Evolutionary conservation across 1,139 yeast genomes (phyloP).

Genomic region (Pneumocystis murina): DNA sequence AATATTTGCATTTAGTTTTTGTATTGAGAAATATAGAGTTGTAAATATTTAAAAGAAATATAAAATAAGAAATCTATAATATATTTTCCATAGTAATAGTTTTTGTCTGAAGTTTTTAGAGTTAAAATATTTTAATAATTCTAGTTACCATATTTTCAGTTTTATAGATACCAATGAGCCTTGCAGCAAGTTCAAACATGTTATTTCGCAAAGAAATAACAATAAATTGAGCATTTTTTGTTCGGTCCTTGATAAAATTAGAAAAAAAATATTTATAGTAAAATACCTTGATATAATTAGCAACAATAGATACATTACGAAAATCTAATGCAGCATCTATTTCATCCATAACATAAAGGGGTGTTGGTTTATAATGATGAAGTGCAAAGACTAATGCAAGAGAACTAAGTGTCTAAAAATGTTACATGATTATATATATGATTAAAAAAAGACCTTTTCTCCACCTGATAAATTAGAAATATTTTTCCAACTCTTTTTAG

Average conservation of each 20-base stretch:
- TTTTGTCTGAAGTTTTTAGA: conserved; percentile 11
- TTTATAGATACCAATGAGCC: conserved; percentile 88
- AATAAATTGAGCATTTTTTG: conserved; percentile 90
- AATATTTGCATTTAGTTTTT: too few species aligned
- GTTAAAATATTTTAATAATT: background rate
- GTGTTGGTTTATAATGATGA: conserved; percentile 93
- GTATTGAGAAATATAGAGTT: too few species aligned
- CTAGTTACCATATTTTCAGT: conserved; percentile 51
- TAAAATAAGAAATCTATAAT: background rate
- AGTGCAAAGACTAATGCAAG: conserved; percentile 91
- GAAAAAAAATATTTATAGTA: background rate
- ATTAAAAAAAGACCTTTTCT: conserved; percentile 38
- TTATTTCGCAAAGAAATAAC: conserved; percentile 90
- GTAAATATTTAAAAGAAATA: too few species aligned
- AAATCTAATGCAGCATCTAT: conserved; percentile 98
- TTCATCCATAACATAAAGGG: conserved; percentile 97
- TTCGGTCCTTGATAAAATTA: conserved; percentile 40
- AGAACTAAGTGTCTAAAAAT: conserved; percentile 55
- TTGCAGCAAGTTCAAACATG: conserved; percentile 93
- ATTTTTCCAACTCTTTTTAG: conserved; percentile 93
- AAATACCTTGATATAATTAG: conserved; percentile 62
- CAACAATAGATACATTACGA: conserved; percentile 91
- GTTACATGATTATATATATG: background rate
- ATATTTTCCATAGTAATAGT: conserved; percentile 14
- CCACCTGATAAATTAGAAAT: conserved; percentile 94